Evolutionary conservation across 2,329 filamentous ascomycete genomes (phyloP).

Genomic region (Aureobasidium sp.): DNA sequence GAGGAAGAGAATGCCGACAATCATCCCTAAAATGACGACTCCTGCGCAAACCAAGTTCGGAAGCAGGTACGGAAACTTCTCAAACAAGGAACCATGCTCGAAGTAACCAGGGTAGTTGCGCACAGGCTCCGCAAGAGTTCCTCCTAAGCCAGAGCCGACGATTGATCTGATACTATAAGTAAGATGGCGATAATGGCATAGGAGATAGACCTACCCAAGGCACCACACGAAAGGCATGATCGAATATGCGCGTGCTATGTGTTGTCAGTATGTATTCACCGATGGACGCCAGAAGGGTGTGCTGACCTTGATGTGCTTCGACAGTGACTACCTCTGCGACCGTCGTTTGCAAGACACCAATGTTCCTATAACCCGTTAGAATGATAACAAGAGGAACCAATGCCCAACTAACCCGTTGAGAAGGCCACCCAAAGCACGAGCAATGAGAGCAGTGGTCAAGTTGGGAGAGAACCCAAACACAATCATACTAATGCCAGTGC

Average conservation of each 20-base stretch:
- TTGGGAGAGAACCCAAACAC: constrained; percentile 85
- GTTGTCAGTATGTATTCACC: constrained; percentile 10
- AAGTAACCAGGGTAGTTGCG: constrained; percentile 73
- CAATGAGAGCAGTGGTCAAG: constrained; percentile 74
- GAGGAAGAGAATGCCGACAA: constrained; percentile 75
- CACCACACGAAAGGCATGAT: constrained; percentile 99
- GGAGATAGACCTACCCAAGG: constrained; percentile 59
- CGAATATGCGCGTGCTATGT: constrained; percentile 76
- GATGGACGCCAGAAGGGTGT: neutral
- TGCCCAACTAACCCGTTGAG: constrained; percentile 68
- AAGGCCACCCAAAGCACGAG: constrained; percentile 80
- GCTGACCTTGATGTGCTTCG: constrained; percentile 83
- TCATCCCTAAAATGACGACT: constrained; percentile 68
- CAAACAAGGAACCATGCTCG: constrained; percentile 66
- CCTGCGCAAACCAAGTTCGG: constrained; percentile 83
- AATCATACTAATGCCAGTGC: constrained; percentile 87
- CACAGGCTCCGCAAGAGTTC: constrained; percentile 80
- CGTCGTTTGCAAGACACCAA: constrained; percentile 90
- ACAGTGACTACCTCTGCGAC: constrained; percentile 89
- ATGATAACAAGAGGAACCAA: too few relatives aligned
- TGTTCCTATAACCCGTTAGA: constrained; percentile 55
- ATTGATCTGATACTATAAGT: constrained; percentile 59
- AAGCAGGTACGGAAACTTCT: constrained; percentile 79
- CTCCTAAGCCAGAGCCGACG: constrained; percentile 84
- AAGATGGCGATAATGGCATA: too few relatives aligned